Evolutionary conservation across 768 basidiomycete species (phyloP).

Genomic region (Russula olivacea): DNA sequence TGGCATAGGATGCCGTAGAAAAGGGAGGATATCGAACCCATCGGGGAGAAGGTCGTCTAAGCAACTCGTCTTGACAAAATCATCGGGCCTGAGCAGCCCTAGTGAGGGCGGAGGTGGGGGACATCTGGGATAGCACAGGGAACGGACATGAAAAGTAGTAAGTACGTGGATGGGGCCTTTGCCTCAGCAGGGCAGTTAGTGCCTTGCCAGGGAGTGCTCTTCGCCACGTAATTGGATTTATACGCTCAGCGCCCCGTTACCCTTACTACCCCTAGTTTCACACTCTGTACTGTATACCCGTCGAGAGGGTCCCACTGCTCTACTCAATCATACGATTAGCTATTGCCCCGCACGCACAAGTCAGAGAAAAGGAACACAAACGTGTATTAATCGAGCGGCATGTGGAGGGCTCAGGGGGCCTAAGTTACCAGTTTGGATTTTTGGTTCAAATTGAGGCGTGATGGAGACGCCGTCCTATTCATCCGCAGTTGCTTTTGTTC

Average conservation of each 20-base stretch:
- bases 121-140: neutral
- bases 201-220: neutral
- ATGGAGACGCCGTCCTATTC: neutral
- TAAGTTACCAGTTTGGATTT: neutral
- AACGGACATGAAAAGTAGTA: no score
- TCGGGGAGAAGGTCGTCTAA: neutral
- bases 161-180: neutral
- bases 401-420: neutral
- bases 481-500: no score
- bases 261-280: neutral
- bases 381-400: neutral
- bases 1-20: neutral
- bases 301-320: neutral
- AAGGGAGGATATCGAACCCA: neutral
- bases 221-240: neutral
- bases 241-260: neutral
- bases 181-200: no score
- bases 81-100: no score
- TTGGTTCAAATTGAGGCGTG: neutral
- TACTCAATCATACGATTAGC: neutral
- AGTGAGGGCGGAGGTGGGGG: neutral
- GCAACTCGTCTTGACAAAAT: no score
- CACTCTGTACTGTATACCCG: no score
- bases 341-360: neutral
- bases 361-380: no score